Evolutionary conservation across 2,329 filamentous ascomycete genomes (phyloP), one percentile per base, ranked within the genome.

Genomic region (Aspergillus caelatus): DNA sequence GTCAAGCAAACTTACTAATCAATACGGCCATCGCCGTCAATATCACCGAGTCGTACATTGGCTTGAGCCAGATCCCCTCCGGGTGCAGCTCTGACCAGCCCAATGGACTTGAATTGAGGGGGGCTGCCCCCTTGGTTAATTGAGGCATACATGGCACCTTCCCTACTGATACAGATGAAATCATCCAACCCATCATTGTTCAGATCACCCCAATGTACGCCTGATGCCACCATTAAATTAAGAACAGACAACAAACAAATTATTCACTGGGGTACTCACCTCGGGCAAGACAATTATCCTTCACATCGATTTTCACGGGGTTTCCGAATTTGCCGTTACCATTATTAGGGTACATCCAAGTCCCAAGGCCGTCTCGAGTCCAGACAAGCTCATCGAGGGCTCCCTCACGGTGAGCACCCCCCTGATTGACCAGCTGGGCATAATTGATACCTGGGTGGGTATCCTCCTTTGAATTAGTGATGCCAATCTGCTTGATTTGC

Each of bases 301-400:
- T 53, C 3, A 53, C 50, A 34, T 53, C 50, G 12, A 53, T 53
- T 12, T 53, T 34, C 14, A 34, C 50, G 16, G 50, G 26, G 12
- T 53, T 30, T 34, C 50, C 50, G 2, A 53, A 53, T 1, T 53
- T 34, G 26, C 50, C 50, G 16, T 53, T 30, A 21, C n/a, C n/a
- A 21, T 53, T 53, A 34, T 53, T 53, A 5, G 26, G 26, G 21
- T 32, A 57, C 55, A 57, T 57, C 16, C 23, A 46, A 14, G 34
- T 57, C 1, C 28, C 34, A 6, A 28, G 14, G 1, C 55, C 55
- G 9, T 57, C 23, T 7, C 36, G 36, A 16, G 55, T 41, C 55
- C 55, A 57, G 8, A 57, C 55, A n/a, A 57, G 11, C 26, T 57
- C 55, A 57, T 57, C 55, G 9, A 57, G 21, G 3, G 55, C 21